A percentile compares a stretch with the other conserved stretches of the same genome.
Evolutionary conservation across 2,329 filamentous ascomycete species (phyloP).

Genomic region (Microascus cirrosus): DNA sequence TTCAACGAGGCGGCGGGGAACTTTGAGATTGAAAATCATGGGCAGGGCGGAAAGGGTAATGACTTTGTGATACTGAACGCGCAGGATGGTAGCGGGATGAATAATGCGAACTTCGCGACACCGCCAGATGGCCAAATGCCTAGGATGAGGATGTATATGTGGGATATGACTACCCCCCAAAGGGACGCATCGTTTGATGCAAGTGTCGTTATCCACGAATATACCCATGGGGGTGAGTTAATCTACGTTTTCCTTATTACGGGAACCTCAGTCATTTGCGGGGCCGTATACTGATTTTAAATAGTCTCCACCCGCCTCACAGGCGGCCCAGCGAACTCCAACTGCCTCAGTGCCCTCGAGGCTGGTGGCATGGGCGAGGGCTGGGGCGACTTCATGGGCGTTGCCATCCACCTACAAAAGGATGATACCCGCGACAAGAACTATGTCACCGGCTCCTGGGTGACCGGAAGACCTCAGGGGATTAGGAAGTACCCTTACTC

Average conservation of each 20-base stretch:
- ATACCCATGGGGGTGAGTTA: conserved; percentile 34
- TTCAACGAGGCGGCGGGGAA: conserved; percentile 49
- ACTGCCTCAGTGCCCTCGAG: conserved; percentile 34
- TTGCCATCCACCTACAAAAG: conserved; percentile 33
- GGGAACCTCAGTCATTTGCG: too few species aligned
- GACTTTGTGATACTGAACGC: conserved; percentile 45
- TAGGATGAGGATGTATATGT: conserved; percentile 50
- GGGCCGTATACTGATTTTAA: conserved; percentile 2
- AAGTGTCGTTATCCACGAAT: conserved; percentile 50
- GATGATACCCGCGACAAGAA: conserved; percentile 30
- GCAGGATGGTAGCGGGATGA: conserved; percentile 41
- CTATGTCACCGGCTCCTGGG: conserved; percentile 40
- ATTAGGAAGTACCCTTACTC: conserved; percentile 41
- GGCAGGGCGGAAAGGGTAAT: conserved; percentile 34
- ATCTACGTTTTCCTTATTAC: too few species aligned
- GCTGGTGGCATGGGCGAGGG: conserved; percentile 47
- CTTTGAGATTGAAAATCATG: conserved; percentile 47
- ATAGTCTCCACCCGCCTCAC: conserved; percentile 46
- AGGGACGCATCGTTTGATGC: conserved; percentile 48
- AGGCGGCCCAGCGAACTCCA: conserved; percentile 41
- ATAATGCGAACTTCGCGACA: conserved; percentile 49
- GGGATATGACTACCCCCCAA: conserved; percentile 31
- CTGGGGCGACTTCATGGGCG: conserved; percentile 46
- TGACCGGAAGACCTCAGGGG: conserved; percentile 27
- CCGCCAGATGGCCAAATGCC: conserved; percentile 37